phyloP scores from a whole-genome alignment of 306 rosid species.

The Ochetophila trinervis region DNA sequence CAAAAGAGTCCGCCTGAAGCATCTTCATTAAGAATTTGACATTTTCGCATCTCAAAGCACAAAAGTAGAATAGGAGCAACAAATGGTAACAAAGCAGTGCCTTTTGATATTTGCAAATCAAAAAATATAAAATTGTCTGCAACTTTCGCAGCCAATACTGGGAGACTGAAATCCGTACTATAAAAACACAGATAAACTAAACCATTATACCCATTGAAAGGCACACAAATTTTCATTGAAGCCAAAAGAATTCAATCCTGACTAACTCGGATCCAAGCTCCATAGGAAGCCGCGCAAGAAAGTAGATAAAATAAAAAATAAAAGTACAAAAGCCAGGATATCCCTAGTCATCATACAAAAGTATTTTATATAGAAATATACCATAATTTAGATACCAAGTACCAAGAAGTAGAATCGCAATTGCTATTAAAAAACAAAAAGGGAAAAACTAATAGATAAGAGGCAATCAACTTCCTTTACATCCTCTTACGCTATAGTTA shows the following conservation, averaged over 20 bases:
- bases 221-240: neutral
- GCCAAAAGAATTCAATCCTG: neutral
- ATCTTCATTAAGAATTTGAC: neutral
- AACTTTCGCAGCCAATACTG: neutral
- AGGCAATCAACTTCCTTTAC: too few species aligned
- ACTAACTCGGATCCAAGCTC: neutral
- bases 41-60: neutral
- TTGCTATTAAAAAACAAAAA: too few species aligned
- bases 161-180: neutral
- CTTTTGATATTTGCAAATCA: neutral
- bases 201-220: neutral
- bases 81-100: neutral
- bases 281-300: neutral
- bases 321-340: neutral
- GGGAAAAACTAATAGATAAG: too few species aligned
- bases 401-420: too few species aligned
- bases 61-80: neutral
- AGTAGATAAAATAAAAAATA: neutral
- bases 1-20: too few species aligned
- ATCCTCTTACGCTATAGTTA: too few species aligned
- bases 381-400: too few species aligned
- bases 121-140: neutral
- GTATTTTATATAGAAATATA: too few species aligned
- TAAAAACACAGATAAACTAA: too few species aligned
- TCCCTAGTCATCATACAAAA: too few species aligned